Base-by-base conservation (phyloP, 2,329 filamentous ascomycete species). In the Penicillium sp. region DNA sequence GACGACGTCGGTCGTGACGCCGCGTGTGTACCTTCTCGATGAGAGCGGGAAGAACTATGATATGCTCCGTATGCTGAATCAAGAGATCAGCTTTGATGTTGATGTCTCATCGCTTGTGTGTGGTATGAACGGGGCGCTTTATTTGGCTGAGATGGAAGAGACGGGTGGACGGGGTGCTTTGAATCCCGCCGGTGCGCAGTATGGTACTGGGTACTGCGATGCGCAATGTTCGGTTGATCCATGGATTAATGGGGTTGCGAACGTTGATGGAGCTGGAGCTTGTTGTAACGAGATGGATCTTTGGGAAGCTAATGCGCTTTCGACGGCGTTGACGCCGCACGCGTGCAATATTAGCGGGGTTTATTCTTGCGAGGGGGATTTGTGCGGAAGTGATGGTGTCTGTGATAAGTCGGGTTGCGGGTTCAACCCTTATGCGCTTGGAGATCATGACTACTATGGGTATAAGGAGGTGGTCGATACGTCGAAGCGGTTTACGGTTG, bases 81-180 rank as follows among this genome's bases (percentile, higher is more conserved):
- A 87, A 68, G 87, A 90, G 71, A 84, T 90, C 73, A 85, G 84
- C 47, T 89, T 89, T 62, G 86, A 89, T 54, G 86, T 89, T 22
- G 86, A 90, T 69, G 84, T 89, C 37, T 88, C 86, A 24, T 80
- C 82, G 64, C 77, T 88, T n/a, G 82, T 82, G 57, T 90, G 88
- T 67, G 88, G 88, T 57, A 76, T 90, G 61, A 90, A 90, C 73
- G 87, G 86, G 50, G 87, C 87, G 37, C 76, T 90, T 39, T 89
- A 89, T 73, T 77, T 88, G 35, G 76, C 81, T 9, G 79, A 82
- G 64, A 88, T 88, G 86, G 75, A 80, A 1, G 72, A 76, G 8
- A 80, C 85, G 59, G 87, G 87, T 58, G 86, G 84, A 58, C 76
- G 75, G 63, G 82, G 79, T 66, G 63, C 75, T 0, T 76, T 75